Evolutionary conservation across 1,284 basidiomycete species (phyloP).

Genomic region (Fomitopsis pinicola): DNA sequence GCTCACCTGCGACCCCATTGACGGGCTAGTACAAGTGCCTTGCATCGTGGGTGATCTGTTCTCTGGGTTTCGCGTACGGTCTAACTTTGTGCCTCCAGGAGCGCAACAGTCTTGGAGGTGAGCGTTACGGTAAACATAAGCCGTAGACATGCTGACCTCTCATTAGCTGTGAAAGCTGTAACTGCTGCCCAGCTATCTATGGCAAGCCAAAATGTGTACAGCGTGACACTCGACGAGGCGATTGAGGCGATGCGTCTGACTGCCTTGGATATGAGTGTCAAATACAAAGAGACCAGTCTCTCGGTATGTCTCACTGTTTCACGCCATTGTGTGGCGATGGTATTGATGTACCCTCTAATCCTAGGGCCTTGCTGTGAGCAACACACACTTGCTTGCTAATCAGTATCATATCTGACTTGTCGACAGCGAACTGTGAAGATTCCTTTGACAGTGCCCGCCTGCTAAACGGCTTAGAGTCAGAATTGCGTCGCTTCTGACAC

Average conservation of each 20-base stretch:
- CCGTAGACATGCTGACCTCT: neutral
- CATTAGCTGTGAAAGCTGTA: slow-evolving; percentile 78
- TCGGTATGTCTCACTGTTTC: slow-evolving; percentile 47
- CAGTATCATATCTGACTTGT: slow-evolving; percentile 4
- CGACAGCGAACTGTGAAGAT: slow-evolving; percentile 38
- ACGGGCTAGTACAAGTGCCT: slow-evolving; percentile 90
- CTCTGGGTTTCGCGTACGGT: neutral
- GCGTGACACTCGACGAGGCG: slow-evolving; percentile 90
- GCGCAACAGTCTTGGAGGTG: slow-evolving; percentile 83
- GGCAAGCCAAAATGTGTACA: slow-evolving; percentile 84
- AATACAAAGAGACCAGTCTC: slow-evolving; percentile 91
- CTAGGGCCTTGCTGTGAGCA: slow-evolving; percentile 62
- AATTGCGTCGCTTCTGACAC: too few relatives aligned
- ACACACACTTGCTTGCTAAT: neutral
- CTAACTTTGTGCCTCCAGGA: slow-evolving; percentile 43
- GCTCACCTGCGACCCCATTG: slow-evolving; percentile 89
- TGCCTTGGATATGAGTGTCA: slow-evolving; percentile 82
- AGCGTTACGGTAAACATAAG: slow-evolving; percentile 7
- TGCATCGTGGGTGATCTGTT: slow-evolving; percentile 67
- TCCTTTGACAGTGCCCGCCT: slow-evolving; percentile 38
- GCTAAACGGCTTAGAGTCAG: slow-evolving; percentile 16
- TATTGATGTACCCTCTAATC: slow-evolving; percentile 1
- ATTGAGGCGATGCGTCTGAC: slow-evolving; percentile 95
- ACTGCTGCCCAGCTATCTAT: slow-evolving; percentile 94
- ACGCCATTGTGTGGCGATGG: neutral